Conservation (phyloP, 768 basidiomycete species). For the Clitopilus hobsonii region DNA sequence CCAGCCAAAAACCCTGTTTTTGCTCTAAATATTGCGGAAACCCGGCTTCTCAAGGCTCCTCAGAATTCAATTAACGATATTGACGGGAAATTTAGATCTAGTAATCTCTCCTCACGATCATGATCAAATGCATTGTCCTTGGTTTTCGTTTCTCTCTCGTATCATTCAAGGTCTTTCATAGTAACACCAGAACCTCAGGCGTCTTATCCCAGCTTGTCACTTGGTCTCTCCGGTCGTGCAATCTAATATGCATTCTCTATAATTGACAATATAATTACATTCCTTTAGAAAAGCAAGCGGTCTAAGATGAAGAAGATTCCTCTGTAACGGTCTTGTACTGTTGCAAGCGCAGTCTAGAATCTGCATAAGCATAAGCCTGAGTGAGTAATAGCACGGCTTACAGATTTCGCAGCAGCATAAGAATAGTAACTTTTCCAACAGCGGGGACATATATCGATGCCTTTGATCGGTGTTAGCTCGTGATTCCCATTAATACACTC, state of each 20-base stretch:
- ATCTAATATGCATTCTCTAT: conserved; percentile 20
- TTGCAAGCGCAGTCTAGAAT: conserved; percentile 48
- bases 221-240: conserved; percentile 14
- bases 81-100: conserved; percentile 5
- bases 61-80: conserved; percentile 4
- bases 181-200: conserved; percentile 12
- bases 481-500: conserved; percentile 1
- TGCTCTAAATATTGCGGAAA: not conserved
- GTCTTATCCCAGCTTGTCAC: conserved; percentile 8
- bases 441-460: conserved; percentile 93
- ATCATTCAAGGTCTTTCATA: not conserved
- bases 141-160: not conserved
- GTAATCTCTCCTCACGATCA: conserved; percentile 3
- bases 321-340: conserved; percentile 38
- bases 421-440: conserved; percentile 96
- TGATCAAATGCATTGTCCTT: conserved; percentile 18
- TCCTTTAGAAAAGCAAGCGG: conserved; percentile 3
- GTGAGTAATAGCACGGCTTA: conserved; percentile 32
- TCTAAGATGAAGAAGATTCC: conserved; percentile 21
- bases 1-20: not conserved
- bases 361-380: not conserved
- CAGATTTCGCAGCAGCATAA: conserved; percentile 97
- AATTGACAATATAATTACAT: conserved; percentile 22
- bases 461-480: conserved; percentile 29
- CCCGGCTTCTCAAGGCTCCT: not conserved